Conservation (phyloP, 164 flowering plant species). For the Nelumbo lutea region DNA sequence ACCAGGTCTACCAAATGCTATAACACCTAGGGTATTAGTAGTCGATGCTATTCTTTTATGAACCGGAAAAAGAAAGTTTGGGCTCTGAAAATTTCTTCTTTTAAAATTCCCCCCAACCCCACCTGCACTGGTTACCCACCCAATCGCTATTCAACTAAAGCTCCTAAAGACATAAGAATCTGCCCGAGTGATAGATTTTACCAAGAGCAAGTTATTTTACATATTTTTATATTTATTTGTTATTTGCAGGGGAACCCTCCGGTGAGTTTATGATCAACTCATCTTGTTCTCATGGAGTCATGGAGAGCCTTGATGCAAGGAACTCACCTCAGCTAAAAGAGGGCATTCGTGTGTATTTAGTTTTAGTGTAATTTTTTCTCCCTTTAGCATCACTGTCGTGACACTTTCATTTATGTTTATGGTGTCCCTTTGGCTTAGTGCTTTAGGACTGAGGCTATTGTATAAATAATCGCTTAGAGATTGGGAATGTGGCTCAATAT, state of each 20-base stretch:
- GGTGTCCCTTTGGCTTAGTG: neutral
- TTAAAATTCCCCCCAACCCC: no score
- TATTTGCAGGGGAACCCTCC: conserved; percentile 24
- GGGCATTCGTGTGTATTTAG: neutral
- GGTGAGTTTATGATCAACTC: conserved; percentile 16
- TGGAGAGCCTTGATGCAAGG: neutral
- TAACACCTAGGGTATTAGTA: no score
- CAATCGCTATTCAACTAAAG: no score
- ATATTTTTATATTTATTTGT: no score
- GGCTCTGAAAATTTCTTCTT: no score
- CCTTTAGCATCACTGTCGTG: neutral
- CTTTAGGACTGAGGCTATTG: neutral
- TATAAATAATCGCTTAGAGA: neutral
- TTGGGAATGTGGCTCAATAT: neutral
- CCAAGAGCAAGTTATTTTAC: no score
- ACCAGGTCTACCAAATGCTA: no score
- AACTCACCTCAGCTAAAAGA: neutral
- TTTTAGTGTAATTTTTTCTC: neutral
- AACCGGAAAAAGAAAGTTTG: no score
- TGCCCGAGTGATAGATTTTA: no score
- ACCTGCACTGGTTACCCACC: no score
- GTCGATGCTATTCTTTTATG: no score
- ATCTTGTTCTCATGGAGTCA: neutral
- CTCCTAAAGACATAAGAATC: no score
- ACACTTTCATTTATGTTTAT: neutral